phyloP scores from a whole-genome alignment of 2,329 filamentous ascomycete species.

The Hymenotorrendiella dingleyae region DNA sequence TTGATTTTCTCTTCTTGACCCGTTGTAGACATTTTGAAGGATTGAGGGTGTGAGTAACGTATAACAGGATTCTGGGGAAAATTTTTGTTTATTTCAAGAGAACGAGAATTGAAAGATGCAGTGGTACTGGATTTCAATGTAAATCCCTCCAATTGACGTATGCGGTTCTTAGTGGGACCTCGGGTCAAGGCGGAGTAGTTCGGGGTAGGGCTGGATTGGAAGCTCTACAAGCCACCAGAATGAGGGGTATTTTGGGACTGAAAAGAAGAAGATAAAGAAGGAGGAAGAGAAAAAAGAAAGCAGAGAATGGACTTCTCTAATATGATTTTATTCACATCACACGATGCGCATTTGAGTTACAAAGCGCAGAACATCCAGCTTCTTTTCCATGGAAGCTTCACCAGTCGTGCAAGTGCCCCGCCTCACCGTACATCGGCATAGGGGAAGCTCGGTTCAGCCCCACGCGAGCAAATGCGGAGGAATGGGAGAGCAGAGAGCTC shows the following conservation, averaged over 20 bases:
- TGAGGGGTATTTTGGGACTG: slow-evolving; percentile 2
- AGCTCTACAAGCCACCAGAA: slow-evolving; percentile 9
- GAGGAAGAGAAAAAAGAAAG: slow-evolving; percentile 1
- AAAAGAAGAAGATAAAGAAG: not conserved
- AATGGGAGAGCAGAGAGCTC: too few species aligned
- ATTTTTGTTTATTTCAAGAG: not conserved
- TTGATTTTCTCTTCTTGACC: slow-evolving; percentile 71
- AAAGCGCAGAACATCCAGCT: too few species aligned
- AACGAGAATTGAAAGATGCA: slow-evolving; percentile 6
- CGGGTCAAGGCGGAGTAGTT: slow-evolving; percentile 23
- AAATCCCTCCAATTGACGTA: slow-evolving; percentile 14
- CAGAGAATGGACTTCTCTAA: slow-evolving; percentile 15
- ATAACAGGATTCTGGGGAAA: not conserved
- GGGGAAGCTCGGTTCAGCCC: too few species aligned
- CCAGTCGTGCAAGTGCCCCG: too few species aligned
- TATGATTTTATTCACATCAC: slow-evolving; percentile 14
- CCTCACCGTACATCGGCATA: too few species aligned
- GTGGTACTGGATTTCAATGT: too few species aligned
- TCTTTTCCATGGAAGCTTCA: too few species aligned
- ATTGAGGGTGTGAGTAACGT: slow-evolving; percentile 1
- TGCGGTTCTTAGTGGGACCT: slow-evolving; percentile 19
- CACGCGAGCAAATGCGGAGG: too few species aligned
- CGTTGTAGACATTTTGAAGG: slow-evolving; percentile 5
- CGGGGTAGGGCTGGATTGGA: slow-evolving; percentile 8
- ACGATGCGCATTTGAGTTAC: too few species aligned